A percentile compares a stretch with the other conserved stretches of the same genome.
phyloP scores from a whole-genome alignment of 805 yeast species.

The Metschnikowia santaceciliae region DNA sequence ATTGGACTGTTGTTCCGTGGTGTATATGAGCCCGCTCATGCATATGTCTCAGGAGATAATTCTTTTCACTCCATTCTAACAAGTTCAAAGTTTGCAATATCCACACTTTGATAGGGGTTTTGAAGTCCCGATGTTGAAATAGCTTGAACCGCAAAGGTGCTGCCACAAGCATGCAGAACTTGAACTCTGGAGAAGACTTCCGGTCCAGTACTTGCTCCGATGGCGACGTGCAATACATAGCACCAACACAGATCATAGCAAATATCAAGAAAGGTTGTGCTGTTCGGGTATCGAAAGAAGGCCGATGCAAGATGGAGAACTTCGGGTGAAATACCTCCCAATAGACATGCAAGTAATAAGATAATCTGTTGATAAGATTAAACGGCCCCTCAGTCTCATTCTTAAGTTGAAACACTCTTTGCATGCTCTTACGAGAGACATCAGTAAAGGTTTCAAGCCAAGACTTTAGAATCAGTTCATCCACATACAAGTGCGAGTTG shows the following conservation, averaged over 20 bases:
- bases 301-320: conserved; percentile 55
- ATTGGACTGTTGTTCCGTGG: conserved; percentile 81
- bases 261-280: conserved; percentile 49
- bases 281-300: conserved; percentile 49
- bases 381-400: conserved; percentile 14
- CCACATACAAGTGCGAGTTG: conserved; percentile 37
- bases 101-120: conserved; percentile 75
- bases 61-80: conserved; percentile 77
- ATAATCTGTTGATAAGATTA: conserved; percentile 30
- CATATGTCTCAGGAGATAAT: conserved; percentile 58
- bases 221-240: conserved; percentile 37
- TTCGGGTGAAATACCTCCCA: conserved; percentile 61
- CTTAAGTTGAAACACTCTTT: conserved; percentile 22
- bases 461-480: conserved; percentile 32
- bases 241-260: conserved; percentile 56
- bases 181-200: conserved; percentile 30
- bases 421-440: conserved; percentile 23
- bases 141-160: conserved; percentile 64
- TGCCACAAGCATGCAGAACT: conserved; percentile 45
- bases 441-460: conserved; percentile 29
- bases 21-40: conserved; percentile 85
- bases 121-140: conserved; percentile 67
- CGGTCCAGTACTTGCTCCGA: conserved; percentile 18
- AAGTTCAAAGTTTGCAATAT: conserved; percentile 69
- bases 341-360: conserved; percentile 39